A percentile compares a stretch with the other conserved stretches of the same genome.
These are phyloP conservation scores for Chrysoporthe puriensis DNA, from an alignment of 2,329 filamentous ascomycete species.

Conservation along the genomic window DNA sequence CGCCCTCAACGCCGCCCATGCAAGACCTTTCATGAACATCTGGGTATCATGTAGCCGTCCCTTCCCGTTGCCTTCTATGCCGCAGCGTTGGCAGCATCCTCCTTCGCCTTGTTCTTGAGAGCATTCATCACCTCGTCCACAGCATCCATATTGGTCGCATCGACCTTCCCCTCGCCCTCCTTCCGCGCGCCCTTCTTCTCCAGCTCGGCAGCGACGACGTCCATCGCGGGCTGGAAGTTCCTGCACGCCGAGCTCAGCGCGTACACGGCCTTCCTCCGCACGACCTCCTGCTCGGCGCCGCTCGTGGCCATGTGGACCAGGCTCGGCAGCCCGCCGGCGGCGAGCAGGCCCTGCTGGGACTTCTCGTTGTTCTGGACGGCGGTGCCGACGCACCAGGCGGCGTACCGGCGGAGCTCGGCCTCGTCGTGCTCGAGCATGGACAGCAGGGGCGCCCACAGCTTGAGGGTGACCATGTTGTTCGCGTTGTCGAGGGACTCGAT, in stretches of 20 bases:
- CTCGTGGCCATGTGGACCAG: constrained; percentile 69
- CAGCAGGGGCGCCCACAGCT: constrained; percentile 82
- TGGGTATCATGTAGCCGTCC: constrained; percentile 22
- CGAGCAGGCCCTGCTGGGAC: constrained; percentile 72
- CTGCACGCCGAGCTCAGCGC: constrained; percentile 84
- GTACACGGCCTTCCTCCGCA: constrained; percentile 85
- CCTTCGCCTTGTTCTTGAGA: constrained; percentile 59
- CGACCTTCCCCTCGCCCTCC: constrained; percentile 59
- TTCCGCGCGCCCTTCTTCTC: constrained; percentile 54
- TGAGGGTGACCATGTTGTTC: constrained; percentile 82
- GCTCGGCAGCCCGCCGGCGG: constrained; percentile 68
- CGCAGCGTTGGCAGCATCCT: constrained; percentile 30
- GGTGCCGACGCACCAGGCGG: constrained; percentile 92
- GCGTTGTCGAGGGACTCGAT: constrained; percentile 95
- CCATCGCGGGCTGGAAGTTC: constrained; percentile 87
- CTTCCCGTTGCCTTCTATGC: constrained; percentile 21
- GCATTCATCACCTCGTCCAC: constrained; percentile 75
- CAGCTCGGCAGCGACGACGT: constrained; percentile 67
- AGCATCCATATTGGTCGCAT: constrained; percentile 85
- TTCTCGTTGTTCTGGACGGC: constrained; percentile 95
- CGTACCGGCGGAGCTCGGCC: constrained; percentile 76
- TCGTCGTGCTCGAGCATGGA: constrained; percentile 69
- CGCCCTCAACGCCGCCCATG: constrained; percentile 45
- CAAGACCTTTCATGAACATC: constrained; percentile 29
- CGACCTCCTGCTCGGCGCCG: constrained; percentile 62